A percentile compares a stretch with the other conserved stretches of the same genome.
Conservation (phyloP, 2,329 filamentous ascomycete genomes). For the Botryosphaeria dothidea region DNA sequence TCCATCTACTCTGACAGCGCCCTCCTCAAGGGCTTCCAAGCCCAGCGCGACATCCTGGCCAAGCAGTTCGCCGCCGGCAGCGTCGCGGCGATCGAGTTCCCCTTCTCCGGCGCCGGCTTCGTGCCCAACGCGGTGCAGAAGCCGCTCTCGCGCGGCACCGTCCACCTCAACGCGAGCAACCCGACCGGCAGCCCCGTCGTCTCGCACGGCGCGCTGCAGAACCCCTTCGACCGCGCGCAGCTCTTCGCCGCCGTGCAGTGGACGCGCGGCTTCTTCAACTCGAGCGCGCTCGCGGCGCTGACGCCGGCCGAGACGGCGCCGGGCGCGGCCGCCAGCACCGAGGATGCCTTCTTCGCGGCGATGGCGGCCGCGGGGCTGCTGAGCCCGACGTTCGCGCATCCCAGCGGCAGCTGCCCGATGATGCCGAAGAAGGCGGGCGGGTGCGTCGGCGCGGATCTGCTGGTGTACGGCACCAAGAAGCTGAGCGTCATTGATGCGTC, state of each 20-base stretch:
- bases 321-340: neutral
- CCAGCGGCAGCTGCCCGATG: constrained; percentile 5
- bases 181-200: constrained; percentile 25
- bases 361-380: constrained; percentile 25
- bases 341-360: constrained; percentile 17
- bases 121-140: constrained; percentile 6
- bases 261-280: constrained; percentile 31
- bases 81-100: constrained; percentile 30
- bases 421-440: constrained; percentile 25
- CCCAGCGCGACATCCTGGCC: constrained; percentile 12
- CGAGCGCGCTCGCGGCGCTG: constrained; percentile 28
- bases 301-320: constrained; percentile 26
- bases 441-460: constrained; percentile 30
- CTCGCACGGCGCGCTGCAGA: neutral
- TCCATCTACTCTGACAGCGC: neutral
- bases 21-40: constrained; percentile 13
- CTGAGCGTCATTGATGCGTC: constrained; percentile 21
- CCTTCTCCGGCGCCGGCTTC: constrained; percentile 45
- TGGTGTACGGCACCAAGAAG: constrained; percentile 29
- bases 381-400: constrained; percentile 27
- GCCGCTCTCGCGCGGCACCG: constrained; percentile 27
- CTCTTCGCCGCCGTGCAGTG: constrained; percentile 39
- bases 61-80: constrained; percentile 21
- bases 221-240: constrained; percentile 1
- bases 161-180: constrained; percentile 33